These are phyloP conservation scores for Leccinellum luteum DNA, from an alignment of 768 basidiomycete genomes.

Conservation along the genomic window DNA sequence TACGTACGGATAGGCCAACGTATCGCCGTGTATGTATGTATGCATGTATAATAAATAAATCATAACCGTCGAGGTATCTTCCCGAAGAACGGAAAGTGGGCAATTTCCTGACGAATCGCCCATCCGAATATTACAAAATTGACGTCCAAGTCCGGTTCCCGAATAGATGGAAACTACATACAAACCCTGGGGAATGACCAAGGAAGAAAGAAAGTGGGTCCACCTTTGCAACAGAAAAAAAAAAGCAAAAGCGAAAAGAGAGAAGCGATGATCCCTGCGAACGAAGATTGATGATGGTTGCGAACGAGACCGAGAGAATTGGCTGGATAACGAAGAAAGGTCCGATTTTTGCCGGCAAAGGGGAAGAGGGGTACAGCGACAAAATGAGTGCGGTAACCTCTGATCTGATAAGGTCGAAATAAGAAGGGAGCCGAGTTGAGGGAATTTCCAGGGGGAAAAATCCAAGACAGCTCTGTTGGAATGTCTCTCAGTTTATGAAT, in stretches of 20 bases:
- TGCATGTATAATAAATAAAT: neutral
- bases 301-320: slow-evolving; percentile 2
- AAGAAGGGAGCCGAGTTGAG: neutral
- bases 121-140: neutral
- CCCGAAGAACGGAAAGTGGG: neutral
- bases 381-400: neutral
- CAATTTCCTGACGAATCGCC: neutral
- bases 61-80: slow-evolving; percentile 4
- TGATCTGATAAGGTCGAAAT: neutral
- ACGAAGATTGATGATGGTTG: slow-evolving; percentile 14
- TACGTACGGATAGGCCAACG: neutral
- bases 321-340: slow-evolving; percentile 5
- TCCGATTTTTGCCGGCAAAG: neutral
- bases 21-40: neutral
- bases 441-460: neutral
- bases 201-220: slow-evolving; percentile 7
- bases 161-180: slow-evolving; percentile 4
- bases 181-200: neutral
- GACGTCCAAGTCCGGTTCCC: slow-evolving; percentile 4
- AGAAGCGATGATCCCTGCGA: slow-evolving; percentile 2
- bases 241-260: neutral
- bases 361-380: neutral
- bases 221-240: slow-evolving; percentile 14
- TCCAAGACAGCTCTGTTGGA: neutral
- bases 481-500: neutral